A percentile compares a stretch with the other conserved stretches of the same genome.
These are phyloP conservation scores for Epichloe glyceriae DNA, from an alignment of 2,329 filamentous ascomycete genomes.

Conservation along the genomic window DNA sequence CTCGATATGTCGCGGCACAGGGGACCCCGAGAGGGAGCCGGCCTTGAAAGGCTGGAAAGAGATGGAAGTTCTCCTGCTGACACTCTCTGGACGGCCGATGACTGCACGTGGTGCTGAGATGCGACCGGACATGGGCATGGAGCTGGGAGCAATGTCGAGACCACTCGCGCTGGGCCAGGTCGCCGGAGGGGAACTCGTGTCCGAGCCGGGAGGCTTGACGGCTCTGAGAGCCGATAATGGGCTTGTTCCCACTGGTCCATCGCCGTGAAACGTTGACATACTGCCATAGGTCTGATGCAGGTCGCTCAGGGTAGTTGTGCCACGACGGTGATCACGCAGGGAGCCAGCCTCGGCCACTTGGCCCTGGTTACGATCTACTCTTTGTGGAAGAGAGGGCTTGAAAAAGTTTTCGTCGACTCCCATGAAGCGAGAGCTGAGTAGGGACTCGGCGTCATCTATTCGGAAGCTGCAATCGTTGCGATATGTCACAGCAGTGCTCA, in stretches of 20 bases:
- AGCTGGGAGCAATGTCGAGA: constrained; percentile 31
- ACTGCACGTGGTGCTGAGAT: constrained; percentile 18
- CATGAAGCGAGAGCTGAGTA: constrained; percentile 88
- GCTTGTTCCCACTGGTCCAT: constrained; percentile 63
- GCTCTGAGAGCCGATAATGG: constrained; percentile 73
- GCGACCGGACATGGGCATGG: constrained; percentile 36
- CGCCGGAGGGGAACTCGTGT: constrained; percentile 44
- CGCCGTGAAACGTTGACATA: constrained; percentile 79
- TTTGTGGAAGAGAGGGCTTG: constrained; percentile 58
- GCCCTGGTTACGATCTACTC: constrained; percentile 25
- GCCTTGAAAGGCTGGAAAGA: constrained; percentile 96
- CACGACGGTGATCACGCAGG: constrained; percentile 51
- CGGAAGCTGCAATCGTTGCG: constrained; percentile 82
- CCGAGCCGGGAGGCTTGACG: constrained; percentile 47
- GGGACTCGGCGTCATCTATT: constrained; percentile 79
- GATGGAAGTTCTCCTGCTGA: constrained; percentile 62
- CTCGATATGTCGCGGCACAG: constrained; percentile 38
- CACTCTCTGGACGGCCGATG: constrained; percentile 35
- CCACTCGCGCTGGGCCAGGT: constrained; percentile 36
- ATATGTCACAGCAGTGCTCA: constrained; percentile 72
- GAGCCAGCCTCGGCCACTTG: constrained; percentile 52
- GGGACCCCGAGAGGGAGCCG: constrained; percentile 84
- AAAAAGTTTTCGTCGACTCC: constrained; percentile 82
- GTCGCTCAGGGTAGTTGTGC: constrained; percentile 36
- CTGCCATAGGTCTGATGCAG: constrained; percentile 77